These are phyloP conservation scores for Acephala macrosclerotiorum DNA, from an alignment of 2,329 filamentous ascomycete species.

Conservation along the genomic window DNA sequence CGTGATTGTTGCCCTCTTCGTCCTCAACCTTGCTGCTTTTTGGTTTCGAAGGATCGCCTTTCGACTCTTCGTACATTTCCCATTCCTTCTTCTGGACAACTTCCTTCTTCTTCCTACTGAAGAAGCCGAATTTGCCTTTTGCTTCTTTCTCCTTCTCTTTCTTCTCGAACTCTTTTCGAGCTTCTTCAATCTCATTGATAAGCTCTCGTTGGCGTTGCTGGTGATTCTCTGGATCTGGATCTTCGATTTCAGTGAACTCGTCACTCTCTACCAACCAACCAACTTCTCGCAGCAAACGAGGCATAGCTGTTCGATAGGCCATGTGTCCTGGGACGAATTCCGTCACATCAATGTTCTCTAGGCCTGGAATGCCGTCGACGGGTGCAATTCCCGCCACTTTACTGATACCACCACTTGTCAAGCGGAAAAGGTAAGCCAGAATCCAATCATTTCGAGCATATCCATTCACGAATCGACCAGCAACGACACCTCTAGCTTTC, in stretches of 20 bases:
- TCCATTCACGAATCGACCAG: slow-evolving; percentile 93
- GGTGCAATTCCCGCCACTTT: slow-evolving; percentile 83
- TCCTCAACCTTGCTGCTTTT: slow-evolving; percentile 31
- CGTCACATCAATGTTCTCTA: slow-evolving; percentile 92
- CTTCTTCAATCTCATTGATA: slow-evolving; percentile 96
- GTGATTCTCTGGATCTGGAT: slow-evolving; percentile 95
- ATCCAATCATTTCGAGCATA: slow-evolving; percentile 98
- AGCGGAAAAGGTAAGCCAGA: slow-evolving; percentile 90
- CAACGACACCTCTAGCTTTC: slow-evolving; percentile 80
- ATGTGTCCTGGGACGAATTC: slow-evolving; percentile 90
- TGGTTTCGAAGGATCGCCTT: slow-evolving; percentile 50
- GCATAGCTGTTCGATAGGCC: slow-evolving; percentile 95
- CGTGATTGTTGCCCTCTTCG: slow-evolving; percentile 44
- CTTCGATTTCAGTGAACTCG: slow-evolving; percentile 96
- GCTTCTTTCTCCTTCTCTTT: slow-evolving; percentile 69
- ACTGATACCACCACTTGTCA: slow-evolving; percentile 91
- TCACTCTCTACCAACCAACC: slow-evolving; percentile 93
- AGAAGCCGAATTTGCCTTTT: slow-evolving; percentile 74
- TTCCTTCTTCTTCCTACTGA: slow-evolving; percentile 79
- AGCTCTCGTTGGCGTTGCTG: slow-evolving; percentile 86
- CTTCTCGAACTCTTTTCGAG: slow-evolving; percentile 83
- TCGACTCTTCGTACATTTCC: slow-evolving; percentile 89
- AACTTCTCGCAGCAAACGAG: slow-evolving; percentile 82
- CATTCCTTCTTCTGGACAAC: slow-evolving; percentile 81
- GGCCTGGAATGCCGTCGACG: slow-evolving; percentile 76